Conservation (phyloP, 129 eudicot species). For the Kitagawia praeruptora region DNA sequence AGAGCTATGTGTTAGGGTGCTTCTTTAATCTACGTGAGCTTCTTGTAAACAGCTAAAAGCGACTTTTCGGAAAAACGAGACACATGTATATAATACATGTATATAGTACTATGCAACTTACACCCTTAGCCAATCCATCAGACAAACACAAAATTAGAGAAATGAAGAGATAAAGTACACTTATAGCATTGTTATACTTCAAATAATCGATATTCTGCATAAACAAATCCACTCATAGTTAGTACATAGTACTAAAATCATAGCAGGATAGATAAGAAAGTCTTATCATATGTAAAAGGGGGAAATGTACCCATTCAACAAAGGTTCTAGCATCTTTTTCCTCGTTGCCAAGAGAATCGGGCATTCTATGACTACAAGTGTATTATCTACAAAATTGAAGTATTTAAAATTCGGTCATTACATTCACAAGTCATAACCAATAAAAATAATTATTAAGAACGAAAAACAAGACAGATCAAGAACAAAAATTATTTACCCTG, state of each 20-base stretch:
- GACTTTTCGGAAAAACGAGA: no score
- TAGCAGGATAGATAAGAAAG: not conserved
- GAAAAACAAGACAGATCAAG: not conserved
- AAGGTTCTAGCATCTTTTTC: slow-evolving; percentile 79
- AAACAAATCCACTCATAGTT: not conserved
- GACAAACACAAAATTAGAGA: no score
- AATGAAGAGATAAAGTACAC: no score
- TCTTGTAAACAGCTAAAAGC: no score
- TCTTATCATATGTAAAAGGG: not conserved
- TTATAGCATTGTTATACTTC: slow-evolving; percentile 94
- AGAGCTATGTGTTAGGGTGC: no score
- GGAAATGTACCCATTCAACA: slow-evolving; percentile 79
- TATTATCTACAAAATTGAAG: slow-evolving; percentile 36
- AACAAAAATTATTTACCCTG: slow-evolving; percentile 45
- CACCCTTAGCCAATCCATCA: no score
- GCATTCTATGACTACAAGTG: slow-evolving; percentile 81
- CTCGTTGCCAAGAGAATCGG: slow-evolving; percentile 90
- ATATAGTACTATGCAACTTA: no score
- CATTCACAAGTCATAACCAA: no score
- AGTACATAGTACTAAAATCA: not conserved
- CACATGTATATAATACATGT: no score
- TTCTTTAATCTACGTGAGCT: no score
- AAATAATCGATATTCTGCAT: slow-evolving; percentile 79
- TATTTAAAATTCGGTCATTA: not conserved
- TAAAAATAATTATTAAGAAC: not conserved